Conservation (phyloP, 768 basidiomycete species). For the Trametes cingulata region DNA sequence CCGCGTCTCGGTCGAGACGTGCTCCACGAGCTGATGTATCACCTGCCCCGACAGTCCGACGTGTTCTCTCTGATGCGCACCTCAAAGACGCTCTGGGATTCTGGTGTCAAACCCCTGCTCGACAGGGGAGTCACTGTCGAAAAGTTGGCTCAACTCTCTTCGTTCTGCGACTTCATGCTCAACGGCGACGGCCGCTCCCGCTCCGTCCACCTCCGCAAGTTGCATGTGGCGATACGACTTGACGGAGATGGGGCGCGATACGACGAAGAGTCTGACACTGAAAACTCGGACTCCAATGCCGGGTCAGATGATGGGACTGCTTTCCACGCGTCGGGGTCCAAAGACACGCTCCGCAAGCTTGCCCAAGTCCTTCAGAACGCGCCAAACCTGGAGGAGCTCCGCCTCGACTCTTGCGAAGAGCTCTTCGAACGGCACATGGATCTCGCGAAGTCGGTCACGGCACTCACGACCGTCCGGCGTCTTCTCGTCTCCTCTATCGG, state of each 20-base stretch:
- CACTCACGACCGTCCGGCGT: not conserved
- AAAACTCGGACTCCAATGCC: too few species aligned
- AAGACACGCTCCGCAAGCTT: not conserved
- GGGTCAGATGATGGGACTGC: too few species aligned
- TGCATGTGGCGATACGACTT: not conserved
- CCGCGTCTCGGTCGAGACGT: not conserved
- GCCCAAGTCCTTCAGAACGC: not conserved
- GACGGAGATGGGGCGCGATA: not conserved
- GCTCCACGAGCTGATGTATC: not conserved
- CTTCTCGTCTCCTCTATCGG: not conserved
- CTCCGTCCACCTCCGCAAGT: not conserved
- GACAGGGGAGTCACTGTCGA: not conserved
- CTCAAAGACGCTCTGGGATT: not conserved
- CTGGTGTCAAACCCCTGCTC: not conserved
- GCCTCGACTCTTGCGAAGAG: constrained; percentile 11
- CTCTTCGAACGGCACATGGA: not conserved
- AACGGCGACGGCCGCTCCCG: not conserved
- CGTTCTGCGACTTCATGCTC: not conserved
- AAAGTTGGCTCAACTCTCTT: not conserved
- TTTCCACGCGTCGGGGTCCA: not conserved
- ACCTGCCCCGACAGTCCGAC: constrained; percentile 2
- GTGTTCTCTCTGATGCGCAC: not conserved
- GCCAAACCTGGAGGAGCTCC: not conserved
- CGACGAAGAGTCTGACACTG: not conserved
- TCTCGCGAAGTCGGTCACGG: not conserved